phyloP scores from a whole-genome alignment of 2,329 filamentous ascomycete genomes.

The Nothophaeocryptopus gaeumannii region DNA sequence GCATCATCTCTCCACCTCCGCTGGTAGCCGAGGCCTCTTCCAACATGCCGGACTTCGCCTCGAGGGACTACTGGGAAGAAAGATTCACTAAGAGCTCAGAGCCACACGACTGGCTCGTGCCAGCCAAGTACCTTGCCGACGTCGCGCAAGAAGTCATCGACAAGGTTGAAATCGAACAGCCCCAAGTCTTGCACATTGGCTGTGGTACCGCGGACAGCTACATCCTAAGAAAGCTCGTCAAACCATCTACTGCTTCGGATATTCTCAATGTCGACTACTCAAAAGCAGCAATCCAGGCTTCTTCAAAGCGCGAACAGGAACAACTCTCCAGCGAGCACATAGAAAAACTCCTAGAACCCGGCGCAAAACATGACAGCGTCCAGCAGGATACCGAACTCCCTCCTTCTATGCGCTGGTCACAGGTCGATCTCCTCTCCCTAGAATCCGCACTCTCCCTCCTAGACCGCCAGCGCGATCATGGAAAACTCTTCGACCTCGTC shows the following conservation, averaged over 20 bases:
- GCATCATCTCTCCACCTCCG: too few species aligned
- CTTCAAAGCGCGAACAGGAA: conserved; percentile 20
- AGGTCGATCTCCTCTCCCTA: conserved; percentile 20
- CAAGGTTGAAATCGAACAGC: conserved; percentile 10
- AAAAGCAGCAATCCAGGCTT: conserved; percentile 17
- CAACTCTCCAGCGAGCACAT: conserved; percentile 13
- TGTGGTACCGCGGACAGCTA: conserved; percentile 21
- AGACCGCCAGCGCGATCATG: conserved; percentile 4
- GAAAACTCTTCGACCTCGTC: conserved; percentile 20
- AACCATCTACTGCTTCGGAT: conserved; percentile 14
- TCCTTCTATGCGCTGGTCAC: conserved; percentile 20
- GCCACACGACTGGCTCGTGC: conserved; percentile 24
- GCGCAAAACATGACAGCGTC: conserved; percentile 19
- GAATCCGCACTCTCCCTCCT: conserved; percentile 20
- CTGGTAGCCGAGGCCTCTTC: too few species aligned
- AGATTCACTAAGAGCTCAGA: conserved; percentile 19
- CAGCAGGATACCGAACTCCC: conserved; percentile 11
- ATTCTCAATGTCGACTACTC: conserved; percentile 26
- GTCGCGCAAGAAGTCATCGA: conserved; percentile 20
- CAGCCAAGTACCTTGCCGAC: conserved; percentile 16
- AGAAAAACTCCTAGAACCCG: conserved; percentile 7
- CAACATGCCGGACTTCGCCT: conserved; percentile 24
- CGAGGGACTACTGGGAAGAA: conserved; percentile 23
- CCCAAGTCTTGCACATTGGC: conserved; percentile 22
- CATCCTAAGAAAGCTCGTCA: conserved; percentile 16